Evolutionary conservation across 257 asterid genomes (phyloP).

Genomic region (Oldenlandia corymbosa): DNA sequence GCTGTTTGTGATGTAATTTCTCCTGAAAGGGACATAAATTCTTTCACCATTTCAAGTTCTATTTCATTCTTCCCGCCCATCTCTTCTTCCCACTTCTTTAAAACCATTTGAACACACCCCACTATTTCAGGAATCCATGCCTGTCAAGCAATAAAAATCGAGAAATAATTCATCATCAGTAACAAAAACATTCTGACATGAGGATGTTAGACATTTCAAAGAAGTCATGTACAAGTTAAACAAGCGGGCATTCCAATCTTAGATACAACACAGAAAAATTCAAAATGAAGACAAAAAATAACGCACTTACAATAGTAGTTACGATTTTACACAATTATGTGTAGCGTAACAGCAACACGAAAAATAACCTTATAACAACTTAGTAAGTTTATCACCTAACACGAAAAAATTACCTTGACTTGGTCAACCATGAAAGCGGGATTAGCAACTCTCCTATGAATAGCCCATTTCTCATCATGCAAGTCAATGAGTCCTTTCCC

Average conservation of each 20-base stretch:
- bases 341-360: too few relatives aligned
- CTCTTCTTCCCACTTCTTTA: slow-evolving; percentile 32
- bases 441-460: slow-evolving; percentile 24
- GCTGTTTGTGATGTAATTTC: slow-evolving; percentile 47
- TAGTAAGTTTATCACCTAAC: too few relatives aligned
- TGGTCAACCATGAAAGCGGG: slow-evolving; percentile 34
- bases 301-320: too few relatives aligned
- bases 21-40: slow-evolving; percentile 37
- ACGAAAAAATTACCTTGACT: slow-evolving; percentile 20
- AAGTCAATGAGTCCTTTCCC: slow-evolving; percentile 41
- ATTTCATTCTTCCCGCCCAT: slow-evolving; percentile 17
- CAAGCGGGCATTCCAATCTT: too few relatives aligned
- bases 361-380: too few relatives aligned
- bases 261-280: too few relatives aligned
- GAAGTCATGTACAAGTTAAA: too few relatives aligned
- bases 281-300: too few relatives aligned
- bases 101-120: slow-evolving; percentile 15
- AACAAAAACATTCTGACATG: too few relatives aligned
- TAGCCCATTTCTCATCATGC: slow-evolving; percentile 31
- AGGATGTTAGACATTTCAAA: too few relatives aligned
- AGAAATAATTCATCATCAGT: too few relatives aligned
- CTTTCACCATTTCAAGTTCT: slow-evolving; percentile 35
- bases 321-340: too few relatives aligned
- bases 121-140: slow-evolving; percentile 18
- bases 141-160: not conserved